Conservation (phyloP, 2,329 filamentous ascomycete species). For the Fusarium verticillioides region DNA sequence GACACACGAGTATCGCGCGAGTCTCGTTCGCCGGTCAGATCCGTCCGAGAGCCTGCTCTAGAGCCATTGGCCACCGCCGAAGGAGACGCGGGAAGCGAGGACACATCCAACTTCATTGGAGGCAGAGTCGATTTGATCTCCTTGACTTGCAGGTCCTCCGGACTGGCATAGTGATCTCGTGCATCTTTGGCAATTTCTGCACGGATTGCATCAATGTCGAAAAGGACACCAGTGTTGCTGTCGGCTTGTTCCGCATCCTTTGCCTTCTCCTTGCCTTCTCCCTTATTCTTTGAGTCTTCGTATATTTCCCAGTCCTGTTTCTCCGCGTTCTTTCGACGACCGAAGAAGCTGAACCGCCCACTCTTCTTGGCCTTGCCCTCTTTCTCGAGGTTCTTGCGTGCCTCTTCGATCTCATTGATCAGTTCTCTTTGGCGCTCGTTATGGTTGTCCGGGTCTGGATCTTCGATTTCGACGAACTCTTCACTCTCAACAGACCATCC, state of each 20-base stretch:
- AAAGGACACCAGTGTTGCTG: constrained; percentile 76
- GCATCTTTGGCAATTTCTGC: constrained; percentile 80
- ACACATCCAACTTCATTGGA: constrained; percentile 82
- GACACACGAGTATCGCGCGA: constrained; percentile 41
- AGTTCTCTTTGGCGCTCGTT: constrained; percentile 87
- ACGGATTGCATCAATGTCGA: constrained; percentile 94
- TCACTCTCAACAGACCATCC: constrained; percentile 93
- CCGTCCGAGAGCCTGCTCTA: constrained; percentile 30
- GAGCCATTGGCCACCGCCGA: constrained; percentile 35
- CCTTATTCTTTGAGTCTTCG: constrained; percentile 70
- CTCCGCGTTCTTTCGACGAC: constrained; percentile 80
- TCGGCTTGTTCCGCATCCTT: constrained; percentile 52
- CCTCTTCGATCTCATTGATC: constrained; percentile 96
- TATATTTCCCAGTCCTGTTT: constrained; percentile 97
- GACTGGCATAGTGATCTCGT: constrained; percentile 61
- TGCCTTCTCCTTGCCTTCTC: constrained; percentile 42
- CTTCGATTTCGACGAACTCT: constrained; percentile 96
- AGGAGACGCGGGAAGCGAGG: constrained; percentile 45
- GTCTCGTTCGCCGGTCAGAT: constrained; percentile 29
- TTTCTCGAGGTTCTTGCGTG: constrained; percentile 84
- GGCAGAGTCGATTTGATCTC: constrained; percentile 90
- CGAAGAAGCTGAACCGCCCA: constrained; percentile 79
- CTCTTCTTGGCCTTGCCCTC: constrained; percentile 74
- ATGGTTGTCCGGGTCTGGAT: constrained; percentile 96
- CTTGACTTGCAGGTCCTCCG: constrained; percentile 69